These are phyloP conservation scores for Penicillium olsonii DNA, from an alignment of 2,329 filamentous ascomycete species.

Conservation along the genomic window DNA sequence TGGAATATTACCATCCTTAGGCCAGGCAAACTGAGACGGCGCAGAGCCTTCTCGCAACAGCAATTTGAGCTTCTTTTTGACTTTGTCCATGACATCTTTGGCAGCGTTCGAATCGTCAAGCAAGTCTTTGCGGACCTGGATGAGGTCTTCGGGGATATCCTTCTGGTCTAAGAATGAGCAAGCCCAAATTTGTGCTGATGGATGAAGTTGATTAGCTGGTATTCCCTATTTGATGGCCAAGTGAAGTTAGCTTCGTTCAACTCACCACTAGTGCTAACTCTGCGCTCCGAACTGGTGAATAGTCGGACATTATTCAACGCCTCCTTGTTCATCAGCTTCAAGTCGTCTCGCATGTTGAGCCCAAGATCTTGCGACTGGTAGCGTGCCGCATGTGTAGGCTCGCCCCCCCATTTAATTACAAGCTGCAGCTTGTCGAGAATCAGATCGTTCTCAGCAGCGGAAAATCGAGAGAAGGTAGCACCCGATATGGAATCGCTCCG, in stretches of 20 bases:
- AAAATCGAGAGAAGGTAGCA: slow-evolving; percentile 89
- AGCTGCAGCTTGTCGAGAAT: slow-evolving; percentile 94
- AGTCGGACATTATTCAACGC: slow-evolving; percentile 90
- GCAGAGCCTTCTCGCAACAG: slow-evolving; percentile 89
- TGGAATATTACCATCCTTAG: slow-evolving; percentile 75
- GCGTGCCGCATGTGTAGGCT: slow-evolving; percentile 93
- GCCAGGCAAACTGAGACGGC: slow-evolving; percentile 97
- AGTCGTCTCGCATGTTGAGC: slow-evolving; percentile 92
- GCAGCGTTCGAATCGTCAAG: slow-evolving; percentile 97
- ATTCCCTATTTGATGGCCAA: not conserved
- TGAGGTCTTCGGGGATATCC: slow-evolving; percentile 80
- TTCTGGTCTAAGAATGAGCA: slow-evolving; percentile 85
- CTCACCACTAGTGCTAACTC: slow-evolving; percentile 80
- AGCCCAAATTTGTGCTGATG: slow-evolving; percentile 84
- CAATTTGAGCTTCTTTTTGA: slow-evolving; percentile 98
- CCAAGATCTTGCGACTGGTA: slow-evolving; percentile 96
- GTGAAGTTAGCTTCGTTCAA: slow-evolving; percentile 1
- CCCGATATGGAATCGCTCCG: slow-evolving; percentile 85
- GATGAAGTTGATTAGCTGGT: slow-evolving; percentile 11
- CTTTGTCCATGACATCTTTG: slow-evolving; percentile 99
- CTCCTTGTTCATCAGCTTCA: slow-evolving; percentile 88
- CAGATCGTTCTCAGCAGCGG: slow-evolving; percentile 87
- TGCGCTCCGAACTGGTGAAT: slow-evolving; percentile 91
- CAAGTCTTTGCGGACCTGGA: slow-evolving; percentile 89
- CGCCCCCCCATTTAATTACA: slow-evolving; percentile 98